Base-by-base conservation (phyloP, 495 filamentous ascomycete species). In the Tirmania nivea region DNA sequence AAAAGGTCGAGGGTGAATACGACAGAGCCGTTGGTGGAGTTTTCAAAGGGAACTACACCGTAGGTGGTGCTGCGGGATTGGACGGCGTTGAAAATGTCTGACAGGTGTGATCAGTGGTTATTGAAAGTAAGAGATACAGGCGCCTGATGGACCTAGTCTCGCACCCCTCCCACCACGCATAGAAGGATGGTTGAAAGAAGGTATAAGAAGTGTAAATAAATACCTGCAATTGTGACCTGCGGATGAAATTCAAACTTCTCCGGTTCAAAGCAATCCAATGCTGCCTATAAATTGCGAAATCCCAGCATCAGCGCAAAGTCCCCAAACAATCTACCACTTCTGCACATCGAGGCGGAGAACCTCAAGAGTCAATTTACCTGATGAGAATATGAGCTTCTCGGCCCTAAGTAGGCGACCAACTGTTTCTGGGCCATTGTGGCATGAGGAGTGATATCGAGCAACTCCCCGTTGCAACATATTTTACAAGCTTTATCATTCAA, bases 1-100 rank as follows among this genome's bases (percentile, higher is more conserved):
- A 97, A 74, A 52, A 87, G 76, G 65, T 94, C 88, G 8, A 97
- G 76, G 0, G 87, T 94, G 63, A 80, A 77, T 21, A 89, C 77
- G 42, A 97, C 92, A 47, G 79, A 78, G 56, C 90, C 90, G 68
- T 95, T 92, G 58, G 86, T 86, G 10, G 81, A 88, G 68, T 97
- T 97, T 67, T 97, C 90, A 69, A 92, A 88, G 34, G 90, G 90
- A 14, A 95, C 84, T 4, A 97, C 83, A 55, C 86, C 89, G 60
- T 77, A 81, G 55, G 71, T 66, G 0, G 74, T 73, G 20, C 65
- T 55, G 54, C 74, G 67, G 12, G 73, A 69, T 66, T 94, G 86
- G 17, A 94, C 80, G 14, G 76, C 72, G 34, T 74, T 69, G 65
- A 96, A 94, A 56, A 92, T 77, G n/a, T 52, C 31, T 52, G 5